A percentile compares a stretch with the other conserved stretches of the same genome.
Conservation (phyloP, 2,329 filamentous ascomycete species). For the Cordyceps javanica region DNA sequence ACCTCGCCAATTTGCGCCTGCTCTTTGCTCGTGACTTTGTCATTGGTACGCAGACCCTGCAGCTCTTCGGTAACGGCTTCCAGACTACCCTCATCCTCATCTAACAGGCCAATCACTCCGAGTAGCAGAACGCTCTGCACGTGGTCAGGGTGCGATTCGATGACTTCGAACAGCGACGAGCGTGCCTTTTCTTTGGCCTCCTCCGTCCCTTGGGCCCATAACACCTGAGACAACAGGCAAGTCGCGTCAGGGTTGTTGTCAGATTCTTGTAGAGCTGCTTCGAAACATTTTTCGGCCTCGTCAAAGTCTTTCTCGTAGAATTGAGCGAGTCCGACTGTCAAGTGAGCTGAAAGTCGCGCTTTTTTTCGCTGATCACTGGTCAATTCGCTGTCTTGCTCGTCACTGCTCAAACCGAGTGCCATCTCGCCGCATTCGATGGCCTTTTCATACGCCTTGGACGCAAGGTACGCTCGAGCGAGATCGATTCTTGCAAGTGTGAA, state of each 20-base stretch:
- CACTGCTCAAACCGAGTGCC: slow-evolving; percentile 70
- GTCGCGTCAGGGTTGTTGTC: slow-evolving; percentile 73
- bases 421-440: slow-evolving; percentile 77
- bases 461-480: slow-evolving; percentile 76
- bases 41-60: slow-evolving; percentile 61
- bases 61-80: slow-evolving; percentile 78
- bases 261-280: slow-evolving; percentile 71
- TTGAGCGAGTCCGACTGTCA: slow-evolving; percentile 78
- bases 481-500: slow-evolving; percentile 85
- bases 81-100: slow-evolving; percentile 70
- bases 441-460: slow-evolving; percentile 54
- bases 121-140: slow-evolving; percentile 75
- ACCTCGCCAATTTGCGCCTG: slow-evolving; percentile 67
- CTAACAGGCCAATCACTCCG: slow-evolving; percentile 75
- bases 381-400: slow-evolving; percentile 62
- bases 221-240: slow-evolving; percentile 80
- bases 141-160: slow-evolving; percentile 68
- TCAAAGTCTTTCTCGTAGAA: slow-evolving; percentile 64
- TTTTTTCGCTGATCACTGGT: slow-evolving; percentile 59
- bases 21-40: slow-evolving; percentile 56
- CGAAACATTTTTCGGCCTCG: slow-evolving; percentile 72
- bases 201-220: slow-evolving; percentile 82
- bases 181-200: slow-evolving; percentile 70
- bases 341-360: slow-evolving; percentile 73
- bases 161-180: slow-evolving; percentile 71